Conservation (phyloP, 257 asterid genomes). For the Primulina tabacum region DNA sequence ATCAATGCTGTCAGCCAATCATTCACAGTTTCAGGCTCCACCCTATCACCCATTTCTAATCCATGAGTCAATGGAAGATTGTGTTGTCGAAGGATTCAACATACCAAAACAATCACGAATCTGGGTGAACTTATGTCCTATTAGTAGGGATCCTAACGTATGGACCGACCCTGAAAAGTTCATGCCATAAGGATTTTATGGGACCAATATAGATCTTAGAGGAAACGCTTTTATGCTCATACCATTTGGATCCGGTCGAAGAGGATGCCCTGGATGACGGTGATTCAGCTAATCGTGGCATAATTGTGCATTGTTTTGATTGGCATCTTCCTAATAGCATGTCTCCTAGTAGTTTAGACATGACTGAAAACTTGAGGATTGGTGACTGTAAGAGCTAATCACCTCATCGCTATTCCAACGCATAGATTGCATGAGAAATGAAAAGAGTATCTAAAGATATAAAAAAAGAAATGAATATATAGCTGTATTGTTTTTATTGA, state of each 20-base stretch:
- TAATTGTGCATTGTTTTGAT: slow-evolving; percentile 23
- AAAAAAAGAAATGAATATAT: too few relatives aligned
- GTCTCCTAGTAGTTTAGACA: slow-evolving; percentile 30
- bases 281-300: background rate
- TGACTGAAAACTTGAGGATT: slow-evolving; percentile 35
- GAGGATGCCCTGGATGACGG: slow-evolving; percentile 2
- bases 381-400: slow-evolving; percentile 27
- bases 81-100: slow-evolving; percentile 21
- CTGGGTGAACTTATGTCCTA: slow-evolving; percentile 2
- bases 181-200: background rate
- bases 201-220: background rate
- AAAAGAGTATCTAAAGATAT: too few relatives aligned
- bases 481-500: too few relatives aligned
- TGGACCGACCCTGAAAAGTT: background rate
- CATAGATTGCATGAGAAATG: slow-evolving; percentile 17
- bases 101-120: background rate
- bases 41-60: slow-evolving; percentile 33
- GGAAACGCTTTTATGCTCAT: background rate
- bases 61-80: slow-evolving; percentile 32
- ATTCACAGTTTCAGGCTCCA: slow-evolving; percentile 24
- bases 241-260: background rate
- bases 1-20: too few relatives aligned
- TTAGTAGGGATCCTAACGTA: slow-evolving; percentile 13
- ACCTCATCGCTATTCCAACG: slow-evolving; percentile 28
- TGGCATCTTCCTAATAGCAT: slow-evolving; percentile 20